Base-by-base conservation (phyloP, 495 filamentous ascomycete genomes). In the Diplogelasinospora grovesii region DNA sequence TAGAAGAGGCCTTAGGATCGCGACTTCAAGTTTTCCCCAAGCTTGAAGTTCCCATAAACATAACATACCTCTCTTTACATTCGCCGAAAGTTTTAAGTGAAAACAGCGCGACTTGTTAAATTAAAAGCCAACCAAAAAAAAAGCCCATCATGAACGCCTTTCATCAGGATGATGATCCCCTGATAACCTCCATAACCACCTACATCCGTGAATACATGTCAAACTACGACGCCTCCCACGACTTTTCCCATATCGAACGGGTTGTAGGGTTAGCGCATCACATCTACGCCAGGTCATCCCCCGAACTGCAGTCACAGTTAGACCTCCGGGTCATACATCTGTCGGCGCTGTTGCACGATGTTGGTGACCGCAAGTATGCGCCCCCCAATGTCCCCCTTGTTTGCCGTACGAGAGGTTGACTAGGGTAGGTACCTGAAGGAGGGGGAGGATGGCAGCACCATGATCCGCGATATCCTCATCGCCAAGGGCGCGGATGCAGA, bases 201-300 rank as follows among this genome's bases (percentile, higher is more conserved):
- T 83, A 81, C 53, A 78, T 85, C 19, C 64, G 72, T 45, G 50
- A 64, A 8, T 89, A 83, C 71, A 95, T 95, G 89, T 66, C 77
- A 26, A 63, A 71, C 31, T 85, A 86, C 63, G 92, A 96, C 63
- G 75, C 77, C 15, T 90, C 85, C 5, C 92, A 96, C 66, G 83
- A 93, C 66, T 88, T 79, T 64, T 60, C 69, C 26, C 90, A 97
- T 60, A 83, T 96, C 43, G 60, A 79, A 40, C 82, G 92, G 26
- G 90, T 97, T 22, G 64, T 85, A 5, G 62, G 73, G 10, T 74
- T 95, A 6, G 74, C 87, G n/a, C 72, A 77, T 35, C 44, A 61
- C 55, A 65, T 71, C 33, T 69, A 72, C 29, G 71, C 83, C 41
- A 62, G 79, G 22, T 53, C 60, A 24, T n/a, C n/a, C n/a, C n/a